Evolutionary conservation across 2,329 filamentous ascomycete genomes (phyloP).

Genomic region (Paraphaeosphaeria sporulosa): DNA sequence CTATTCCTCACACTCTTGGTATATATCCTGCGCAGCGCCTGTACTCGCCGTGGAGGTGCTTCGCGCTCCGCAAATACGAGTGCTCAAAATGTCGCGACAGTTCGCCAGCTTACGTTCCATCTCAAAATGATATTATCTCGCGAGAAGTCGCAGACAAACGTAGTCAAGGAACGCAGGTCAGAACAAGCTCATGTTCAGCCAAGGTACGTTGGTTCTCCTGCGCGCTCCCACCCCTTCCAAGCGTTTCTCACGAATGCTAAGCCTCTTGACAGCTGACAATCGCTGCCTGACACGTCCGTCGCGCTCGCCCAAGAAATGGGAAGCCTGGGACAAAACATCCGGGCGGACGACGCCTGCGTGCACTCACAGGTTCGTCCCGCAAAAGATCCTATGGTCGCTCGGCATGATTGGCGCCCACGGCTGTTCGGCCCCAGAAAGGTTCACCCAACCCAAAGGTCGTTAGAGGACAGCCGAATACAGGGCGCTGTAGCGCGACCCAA

Average conservation of each 20-base stretch:
- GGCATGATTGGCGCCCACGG: too few relatives aligned
- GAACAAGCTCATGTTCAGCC: background rate
- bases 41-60: background rate
- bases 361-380: too few relatives aligned
- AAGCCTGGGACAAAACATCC: constrained; percentile 4
- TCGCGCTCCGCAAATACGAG: background rate
- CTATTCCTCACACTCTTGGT: constrained; percentile 1
- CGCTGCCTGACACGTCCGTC: background rate
- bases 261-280: background rate
- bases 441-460: too few relatives aligned
- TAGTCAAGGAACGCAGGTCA: background rate
- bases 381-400: too few relatives aligned
- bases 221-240: background rate
- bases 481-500: background rate
- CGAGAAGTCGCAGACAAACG: background rate
- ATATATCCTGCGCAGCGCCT: background rate
- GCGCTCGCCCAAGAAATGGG: too few relatives aligned
- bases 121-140: background rate
- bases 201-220: background rate
- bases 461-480: too few relatives aligned
- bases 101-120: background rate
- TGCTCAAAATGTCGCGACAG: background rate
- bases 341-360: background rate
- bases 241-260: constrained; percentile 1
- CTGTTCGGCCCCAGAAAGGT: too few relatives aligned